These are phyloP conservation scores for Penicillium cosmopolitanum DNA, from an alignment of 495 filamentous ascomycete genomes.

Conservation along the genomic window DNA sequence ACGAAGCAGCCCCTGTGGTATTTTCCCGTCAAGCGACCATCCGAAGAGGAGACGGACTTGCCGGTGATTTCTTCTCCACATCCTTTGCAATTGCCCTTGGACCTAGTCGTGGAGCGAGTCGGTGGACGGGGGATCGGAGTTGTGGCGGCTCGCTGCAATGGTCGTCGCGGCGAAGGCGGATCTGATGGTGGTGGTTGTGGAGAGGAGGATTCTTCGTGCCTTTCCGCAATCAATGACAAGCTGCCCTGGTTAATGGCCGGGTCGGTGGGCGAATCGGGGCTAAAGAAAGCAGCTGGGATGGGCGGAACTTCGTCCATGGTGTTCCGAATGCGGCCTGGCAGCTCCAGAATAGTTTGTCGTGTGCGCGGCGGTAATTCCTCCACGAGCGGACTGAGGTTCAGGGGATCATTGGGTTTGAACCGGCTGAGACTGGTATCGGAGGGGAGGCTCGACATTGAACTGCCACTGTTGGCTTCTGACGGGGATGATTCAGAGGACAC, in stretches of 20 bases:
- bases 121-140: conserved; percentile 35
- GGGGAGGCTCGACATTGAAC: conserved; percentile 67
- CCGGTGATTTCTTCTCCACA: conserved; percentile 80
- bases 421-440: conserved; percentile 43
- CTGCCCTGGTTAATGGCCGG: conserved; percentile 53
- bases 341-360: conserved; percentile 24
- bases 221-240: conserved; percentile 44
- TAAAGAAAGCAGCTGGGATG: conserved; percentile 38
- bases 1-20: conserved; percentile 96
- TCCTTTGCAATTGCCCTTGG: conserved; percentile 80
- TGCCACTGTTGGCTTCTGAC: conserved; percentile 67
- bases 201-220: conserved; percentile 6
- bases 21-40: conserved; percentile 88
- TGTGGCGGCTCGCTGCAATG: conserved; percentile 31
- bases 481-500: conserved; percentile 70
- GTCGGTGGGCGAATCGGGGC: conserved; percentile 63
- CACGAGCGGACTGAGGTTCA: conserved; percentile 40
- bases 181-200: conserved; percentile 18
- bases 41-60: conserved; percentile 91
- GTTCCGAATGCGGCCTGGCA: conserved; percentile 25
- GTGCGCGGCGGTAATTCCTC: conserved; percentile 37
- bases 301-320: conserved; percentile 38
- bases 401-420: conserved; percentile 37
- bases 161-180: conserved; percentile 23
- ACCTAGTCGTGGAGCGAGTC: conserved; percentile 35